phyloP scores from a whole-genome alignment of 2,329 filamentous ascomycete genomes.

The Claviceps cyperi region DNA sequence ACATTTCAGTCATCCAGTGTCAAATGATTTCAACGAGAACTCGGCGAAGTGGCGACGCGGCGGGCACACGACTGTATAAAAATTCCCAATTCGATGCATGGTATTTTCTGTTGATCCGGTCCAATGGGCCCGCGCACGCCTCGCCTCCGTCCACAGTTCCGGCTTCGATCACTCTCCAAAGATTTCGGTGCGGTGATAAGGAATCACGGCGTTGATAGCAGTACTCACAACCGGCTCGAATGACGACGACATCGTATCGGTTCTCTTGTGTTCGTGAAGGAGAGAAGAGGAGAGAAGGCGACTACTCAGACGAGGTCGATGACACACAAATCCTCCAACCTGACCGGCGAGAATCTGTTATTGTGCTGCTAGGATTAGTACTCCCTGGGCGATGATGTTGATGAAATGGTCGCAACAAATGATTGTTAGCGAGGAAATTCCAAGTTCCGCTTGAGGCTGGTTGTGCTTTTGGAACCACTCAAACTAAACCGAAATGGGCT shows the following conservation, averaged over 20 bases:
- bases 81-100: neutral
- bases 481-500: slow-evolving; percentile 20
- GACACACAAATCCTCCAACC: slow-evolving; percentile 24
- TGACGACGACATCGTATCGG: slow-evolving; percentile 44
- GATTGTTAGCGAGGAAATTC: slow-evolving; percentile 25
- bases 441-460: slow-evolving; percentile 23
- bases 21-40: neutral
- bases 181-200: slow-evolving; percentile 5
- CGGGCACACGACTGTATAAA: slow-evolving; percentile 2
- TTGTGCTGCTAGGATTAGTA: slow-evolving; percentile 29
- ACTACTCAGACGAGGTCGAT: slow-evolving; percentile 20
- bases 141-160: slow-evolving; percentile 1
- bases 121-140: slow-evolving; percentile 4
- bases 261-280: slow-evolving; percentile 18
- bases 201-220: neutral
- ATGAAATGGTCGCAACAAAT: slow-evolving; percentile 26
- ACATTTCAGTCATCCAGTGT: neutral
- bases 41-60: neutral
- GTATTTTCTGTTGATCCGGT: neutral
- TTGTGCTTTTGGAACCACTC: slow-evolving; percentile 23
- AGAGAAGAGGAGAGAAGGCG: slow-evolving; percentile 17
- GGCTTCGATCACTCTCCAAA: slow-evolving; percentile 1
- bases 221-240: slow-evolving; percentile 58
- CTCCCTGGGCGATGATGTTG: slow-evolving; percentile 22
- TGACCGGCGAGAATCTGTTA: slow-evolving; percentile 24